Base-by-base conservation (phyloP, 192 early-diverging fungal species). In the Phlyctochytrium planicorne region DNA sequence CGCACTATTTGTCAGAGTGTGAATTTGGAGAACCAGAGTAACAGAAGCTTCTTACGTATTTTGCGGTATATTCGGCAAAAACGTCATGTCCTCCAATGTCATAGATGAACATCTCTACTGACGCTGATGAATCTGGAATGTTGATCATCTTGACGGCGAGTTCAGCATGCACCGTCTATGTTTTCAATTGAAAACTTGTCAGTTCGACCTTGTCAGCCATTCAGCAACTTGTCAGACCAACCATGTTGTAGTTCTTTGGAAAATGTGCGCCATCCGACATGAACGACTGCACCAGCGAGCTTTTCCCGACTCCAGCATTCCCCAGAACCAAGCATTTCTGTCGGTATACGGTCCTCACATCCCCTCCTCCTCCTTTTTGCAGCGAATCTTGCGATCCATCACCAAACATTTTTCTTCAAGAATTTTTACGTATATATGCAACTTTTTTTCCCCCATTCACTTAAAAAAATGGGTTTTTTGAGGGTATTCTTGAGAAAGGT, bases 141-240 rank as follows among this genome's bases (percentile, higher is more conserved):
- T 82, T 78, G 63, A 84, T 77, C n/a, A 71, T 63, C 36, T 84
- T 84, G 40, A 82, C 76, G 35, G 62, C 62, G 34, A 82, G 60
- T 60, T 84, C 83, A 14, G 53, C 60, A 64, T 84, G 81, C 52
- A 84, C 50, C 2, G 83, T 84, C 80, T 80, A 40, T 14, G 40
- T 25, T 20, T 1, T 27, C n/a, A 1, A 31, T 1, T 10, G 30
- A 31, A 20, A 64, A 17, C 27, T 37, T 1, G 62, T 32, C 47
- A 56, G 20, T 3, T n/a, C 0, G 25, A 62, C 59, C 52, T 33
- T 66, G 60, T 65, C 10, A n/a, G n/a, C n/a, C 20, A 14, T 14
- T 47, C 40, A 20, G 40, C 20, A 47, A 47, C 6, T 47, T 6
- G 20, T 47, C 10, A 6, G 20, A 20, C 40, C 40, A 2, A 80